phyloP scores from a whole-genome alignment of 192 early-diverging fungal genomes.

The Coemansia sp. region DNA sequence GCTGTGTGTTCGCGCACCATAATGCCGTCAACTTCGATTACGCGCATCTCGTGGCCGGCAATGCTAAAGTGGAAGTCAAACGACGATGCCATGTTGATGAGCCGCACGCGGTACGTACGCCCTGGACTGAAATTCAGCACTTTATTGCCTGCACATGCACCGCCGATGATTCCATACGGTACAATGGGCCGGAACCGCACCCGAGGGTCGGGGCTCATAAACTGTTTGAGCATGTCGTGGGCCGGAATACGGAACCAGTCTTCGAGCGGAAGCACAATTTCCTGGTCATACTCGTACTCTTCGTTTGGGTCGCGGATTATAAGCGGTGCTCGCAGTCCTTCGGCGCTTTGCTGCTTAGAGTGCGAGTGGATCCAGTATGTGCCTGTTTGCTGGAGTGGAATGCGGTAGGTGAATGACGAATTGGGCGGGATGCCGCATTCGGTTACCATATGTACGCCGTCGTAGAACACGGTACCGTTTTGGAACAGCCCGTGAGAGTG shows the following conservation, averaged over 20 bases:
- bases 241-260: slow-evolving; percentile 74
- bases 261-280: slow-evolving; percentile 62
- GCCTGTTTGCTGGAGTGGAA: slow-evolving; percentile 65
- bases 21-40: slow-evolving; percentile 82
- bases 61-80: slow-evolving; percentile 74
- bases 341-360: slow-evolving; percentile 67
- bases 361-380: slow-evolving; percentile 86
- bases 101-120: slow-evolving; percentile 76
- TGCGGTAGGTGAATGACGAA: slow-evolving; percentile 66
- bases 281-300: slow-evolving; percentile 63
- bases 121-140: slow-evolving; percentile 63
- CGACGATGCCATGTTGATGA: slow-evolving; percentile 74
- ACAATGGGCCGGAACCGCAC: slow-evolving; percentile 26
- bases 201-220: slow-evolving; percentile 55
- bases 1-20: slow-evolving; percentile 58
- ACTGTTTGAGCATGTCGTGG: slow-evolving; percentile 53
- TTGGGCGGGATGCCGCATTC: slow-evolving; percentile 72
- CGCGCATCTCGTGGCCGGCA: slow-evolving; percentile 69
- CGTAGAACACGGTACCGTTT: slow-evolving; percentile 67
- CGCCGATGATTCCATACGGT: slow-evolving; percentile 50
- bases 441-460: slow-evolving; percentile 66
- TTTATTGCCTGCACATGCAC: slow-evolving; percentile 56
- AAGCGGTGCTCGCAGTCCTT: slow-evolving; percentile 70
- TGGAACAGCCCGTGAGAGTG: slow-evolving; percentile 79
- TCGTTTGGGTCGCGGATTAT: slow-evolving; percentile 59